phyloP scores from a whole-genome alignment of 2,329 filamentous ascomycete genomes.

The Rachicladosporium sp. region DNA sequence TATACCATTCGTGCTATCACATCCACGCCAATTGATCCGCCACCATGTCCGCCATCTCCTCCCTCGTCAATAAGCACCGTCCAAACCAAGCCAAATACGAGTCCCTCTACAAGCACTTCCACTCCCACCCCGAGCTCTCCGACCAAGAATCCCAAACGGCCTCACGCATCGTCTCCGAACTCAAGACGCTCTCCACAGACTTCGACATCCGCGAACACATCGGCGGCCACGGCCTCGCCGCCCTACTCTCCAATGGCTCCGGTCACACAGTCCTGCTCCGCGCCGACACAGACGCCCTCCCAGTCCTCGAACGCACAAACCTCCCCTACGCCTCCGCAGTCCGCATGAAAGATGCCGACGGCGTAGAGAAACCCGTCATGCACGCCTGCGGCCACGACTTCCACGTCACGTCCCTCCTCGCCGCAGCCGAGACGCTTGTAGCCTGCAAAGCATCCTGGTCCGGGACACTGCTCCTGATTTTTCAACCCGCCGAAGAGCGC shows the following conservation, averaged over 20 bases:
- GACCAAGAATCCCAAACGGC: conserved; percentile 44
- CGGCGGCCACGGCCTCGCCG: conserved; percentile 48
- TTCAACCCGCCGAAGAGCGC: conserved; percentile 57
- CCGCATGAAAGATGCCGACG: conserved; percentile 33
- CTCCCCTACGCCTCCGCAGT: conserved; percentile 43
- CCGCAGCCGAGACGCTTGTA: conserved; percentile 40
- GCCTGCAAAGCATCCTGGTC: conserved; percentile 38
- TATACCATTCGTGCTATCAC: too few species aligned
- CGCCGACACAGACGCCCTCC: conserved; percentile 51
- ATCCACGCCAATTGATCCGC: not conserved
- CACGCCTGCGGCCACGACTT: conserved; percentile 59
- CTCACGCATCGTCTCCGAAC: conserved; percentile 30
- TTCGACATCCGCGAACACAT: conserved; percentile 40
- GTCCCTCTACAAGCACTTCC: conserved; percentile 46
- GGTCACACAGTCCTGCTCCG: conserved; percentile 46
- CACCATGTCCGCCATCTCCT: conserved; percentile 14
- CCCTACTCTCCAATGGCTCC: conserved; percentile 42
- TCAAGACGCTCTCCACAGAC: conserved; percentile 22
- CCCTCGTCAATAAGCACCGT: conserved; percentile 19
- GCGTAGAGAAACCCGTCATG: conserved; percentile 46
- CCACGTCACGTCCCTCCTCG: conserved; percentile 49
- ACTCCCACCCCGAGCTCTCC: conserved; percentile 48
- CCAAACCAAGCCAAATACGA: conserved; percentile 37
- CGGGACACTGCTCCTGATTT: conserved; percentile 51
- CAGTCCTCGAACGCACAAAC: conserved; percentile 43